Percentiles rank a stretch among this genome's conserved stretches.
phyloP scores from a whole-genome alignment of 2,329 filamentous ascomycete species.

The Bipolaris victoriae region DNA sequence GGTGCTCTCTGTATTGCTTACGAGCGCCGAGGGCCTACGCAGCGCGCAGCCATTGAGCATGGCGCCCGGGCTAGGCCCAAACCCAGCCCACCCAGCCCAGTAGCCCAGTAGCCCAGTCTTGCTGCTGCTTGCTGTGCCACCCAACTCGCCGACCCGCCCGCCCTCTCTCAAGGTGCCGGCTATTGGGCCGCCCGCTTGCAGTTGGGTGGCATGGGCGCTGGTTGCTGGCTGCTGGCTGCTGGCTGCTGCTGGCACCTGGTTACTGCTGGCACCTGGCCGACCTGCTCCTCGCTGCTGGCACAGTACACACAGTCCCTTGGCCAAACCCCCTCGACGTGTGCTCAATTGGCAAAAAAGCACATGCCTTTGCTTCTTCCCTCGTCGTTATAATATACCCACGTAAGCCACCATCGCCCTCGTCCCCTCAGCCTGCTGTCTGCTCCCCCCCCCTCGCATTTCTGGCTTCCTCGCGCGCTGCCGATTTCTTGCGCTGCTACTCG shows the following conservation, averaged over 20 bases:
- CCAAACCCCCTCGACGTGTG: not conserved
- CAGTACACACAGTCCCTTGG: not conserved
- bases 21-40: conserved; percentile 6
- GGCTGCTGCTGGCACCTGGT: not conserved
- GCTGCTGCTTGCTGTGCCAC: conserved; percentile 3
- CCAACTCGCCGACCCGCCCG: conserved; percentile 9
- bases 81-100: not conserved
- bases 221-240: too few species aligned
- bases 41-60: conserved; percentile 13
- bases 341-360: not conserved
- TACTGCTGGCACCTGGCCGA: too few species aligned
- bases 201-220: not conserved
- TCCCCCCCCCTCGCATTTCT: not conserved
- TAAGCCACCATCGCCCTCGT: not conserved
- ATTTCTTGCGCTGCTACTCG: not conserved
- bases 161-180: conserved; percentile 1
- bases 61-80: conserved; percentile 11
- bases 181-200: not conserved
- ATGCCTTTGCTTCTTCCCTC: conserved; percentile 14
- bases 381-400: conserved; percentile 8
- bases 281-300: not conserved
- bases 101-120: not conserved
- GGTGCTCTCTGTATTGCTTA: not conserved
- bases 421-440: not conserved
- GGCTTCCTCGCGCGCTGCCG: too few species aligned